Percentiles rank a stretch among this genome's conserved stretches.
phyloP scores from a whole-genome alignment of 257 asterid species.

The Agastache rugosa region DNA sequence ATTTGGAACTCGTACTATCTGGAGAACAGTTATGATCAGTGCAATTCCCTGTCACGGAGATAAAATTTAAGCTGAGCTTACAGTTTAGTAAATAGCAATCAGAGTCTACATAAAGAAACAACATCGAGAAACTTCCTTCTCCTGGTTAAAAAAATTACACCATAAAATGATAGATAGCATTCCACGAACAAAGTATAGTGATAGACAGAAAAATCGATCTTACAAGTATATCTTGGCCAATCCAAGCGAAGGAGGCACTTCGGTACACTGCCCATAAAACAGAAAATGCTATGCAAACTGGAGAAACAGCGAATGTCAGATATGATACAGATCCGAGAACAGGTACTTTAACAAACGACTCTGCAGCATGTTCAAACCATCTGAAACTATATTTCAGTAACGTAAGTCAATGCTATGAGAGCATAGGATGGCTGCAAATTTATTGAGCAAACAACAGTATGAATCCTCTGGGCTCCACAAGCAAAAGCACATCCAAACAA shows the following conservation, averaged over 20 bases:
- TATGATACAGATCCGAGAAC: slow-evolving; percentile 82
- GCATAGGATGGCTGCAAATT: slow-evolving; percentile 23
- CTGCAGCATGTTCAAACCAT: slow-evolving; percentile 77
- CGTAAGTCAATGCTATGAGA: slow-evolving; percentile 43
- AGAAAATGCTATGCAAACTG: slow-evolving; percentile 87
- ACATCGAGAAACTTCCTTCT: not conserved
- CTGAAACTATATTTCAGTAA: slow-evolving; percentile 73
- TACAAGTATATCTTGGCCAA: slow-evolving; percentile 98
- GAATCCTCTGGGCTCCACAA: not conserved
- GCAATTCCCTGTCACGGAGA: slow-evolving; percentile 77
- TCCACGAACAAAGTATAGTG: not conserved
- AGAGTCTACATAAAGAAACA: not conserved
- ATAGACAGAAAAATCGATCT: slow-evolving; percentile 36
- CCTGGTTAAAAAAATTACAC: not conserved
- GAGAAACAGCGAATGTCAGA: slow-evolving; percentile 85
- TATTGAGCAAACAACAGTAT: slow-evolving; percentile 9
- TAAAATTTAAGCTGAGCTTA: slow-evolving; percentile 19
- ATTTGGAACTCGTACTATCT: slow-evolving; percentile 83
- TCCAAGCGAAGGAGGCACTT: slow-evolving; percentile 79
- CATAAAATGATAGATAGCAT: too few relatives aligned
- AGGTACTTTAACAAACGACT: slow-evolving; percentile 76
- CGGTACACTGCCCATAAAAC: slow-evolving; percentile 59
- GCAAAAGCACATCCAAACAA: not conserved
- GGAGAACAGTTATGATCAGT: slow-evolving; percentile 89
- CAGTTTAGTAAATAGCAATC: not conserved